phyloP scores from a whole-genome alignment of 129 eudicot species.

The Ambrosia trifida region DNA sequence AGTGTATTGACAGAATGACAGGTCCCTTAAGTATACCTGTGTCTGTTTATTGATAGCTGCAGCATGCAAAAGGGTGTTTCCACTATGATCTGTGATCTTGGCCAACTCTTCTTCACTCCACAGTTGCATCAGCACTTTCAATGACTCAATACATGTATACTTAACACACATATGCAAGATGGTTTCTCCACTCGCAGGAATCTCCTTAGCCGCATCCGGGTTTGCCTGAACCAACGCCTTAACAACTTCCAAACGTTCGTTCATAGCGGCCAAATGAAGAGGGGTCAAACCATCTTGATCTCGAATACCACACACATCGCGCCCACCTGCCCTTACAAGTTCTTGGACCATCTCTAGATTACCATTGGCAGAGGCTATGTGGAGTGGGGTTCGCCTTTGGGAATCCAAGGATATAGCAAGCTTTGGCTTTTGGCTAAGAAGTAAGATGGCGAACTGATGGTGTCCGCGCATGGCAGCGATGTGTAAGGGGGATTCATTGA shows the following conservation, averaged over 20 bases:
- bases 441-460: slow-evolving; percentile 8
- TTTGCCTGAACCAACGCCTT: slow-evolving; percentile 13
- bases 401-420: slow-evolving; percentile 19
- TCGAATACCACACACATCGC: background rate
- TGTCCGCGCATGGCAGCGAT: slow-evolving; percentile 34
- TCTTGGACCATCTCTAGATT: slow-evolving; percentile 14
- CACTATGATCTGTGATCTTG: slow-evolving; percentile 27
- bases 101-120: slow-evolving; percentile 29
- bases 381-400: slow-evolving; percentile 31
- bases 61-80: slow-evolving; percentile 45
- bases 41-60: slow-evolving; percentile 30
- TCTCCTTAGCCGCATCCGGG: slow-evolving; percentile 24
- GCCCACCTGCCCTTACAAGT: slow-evolving; percentile 15
- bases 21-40: slow-evolving; percentile 25
- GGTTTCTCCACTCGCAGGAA: slow-evolving; percentile 15
- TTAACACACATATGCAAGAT: slow-evolving; percentile 37
- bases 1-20: too few species aligned
- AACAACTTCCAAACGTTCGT: slow-evolving; percentile 31
- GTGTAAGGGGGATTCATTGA: slow-evolving; percentile 30
- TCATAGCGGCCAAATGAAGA: slow-evolving; percentile 31
- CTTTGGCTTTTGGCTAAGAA: slow-evolving; percentile 16
- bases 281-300: slow-evolving; percentile 35
- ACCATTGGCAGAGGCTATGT: slow-evolving; percentile 27
- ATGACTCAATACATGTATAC: slow-evolving; percentile 23
- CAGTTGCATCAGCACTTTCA: slow-evolving; percentile 27